Conservation (phyloP, 2,329 filamentous ascomycete genomes). For the Aspergillus melleus region DNA sequence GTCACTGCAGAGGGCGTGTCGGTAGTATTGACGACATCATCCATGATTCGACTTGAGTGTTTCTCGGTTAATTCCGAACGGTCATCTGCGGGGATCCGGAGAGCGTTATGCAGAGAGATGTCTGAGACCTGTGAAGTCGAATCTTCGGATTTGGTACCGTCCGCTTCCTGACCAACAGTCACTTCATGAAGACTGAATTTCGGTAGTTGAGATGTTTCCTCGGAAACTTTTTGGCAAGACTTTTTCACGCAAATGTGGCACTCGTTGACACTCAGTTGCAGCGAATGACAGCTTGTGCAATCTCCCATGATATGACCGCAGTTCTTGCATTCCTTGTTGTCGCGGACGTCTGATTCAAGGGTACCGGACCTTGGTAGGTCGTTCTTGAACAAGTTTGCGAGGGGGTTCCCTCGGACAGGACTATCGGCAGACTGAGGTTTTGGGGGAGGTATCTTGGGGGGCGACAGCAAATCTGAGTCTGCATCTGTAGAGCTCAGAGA, state of each 20-base stretch:
- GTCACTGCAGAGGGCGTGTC: neutral
- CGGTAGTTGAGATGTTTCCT: neutral
- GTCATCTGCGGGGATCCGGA: neutral
- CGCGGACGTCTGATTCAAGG: neutral
- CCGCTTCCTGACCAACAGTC: neutral
- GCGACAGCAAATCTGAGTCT: neutral
- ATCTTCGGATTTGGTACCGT: neutral
- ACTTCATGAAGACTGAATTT: neutral
- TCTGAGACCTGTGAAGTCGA: neutral
- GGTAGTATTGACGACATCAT: neutral
- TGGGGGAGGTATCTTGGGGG: neutral
- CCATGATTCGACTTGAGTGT: neutral
- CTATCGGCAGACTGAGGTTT: neutral
- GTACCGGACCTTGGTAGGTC: neutral
- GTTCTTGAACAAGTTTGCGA: neutral
- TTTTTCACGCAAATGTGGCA: slow-evolving; percentile 6
- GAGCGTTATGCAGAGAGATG: neutral
- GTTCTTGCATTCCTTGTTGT: neutral
- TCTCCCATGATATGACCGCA: slow-evolving; percentile 4
- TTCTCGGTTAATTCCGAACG: neutral
- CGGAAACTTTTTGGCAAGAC: neutral
- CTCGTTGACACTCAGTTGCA: neutral
- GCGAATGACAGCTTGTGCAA: slow-evolving; percentile 3
- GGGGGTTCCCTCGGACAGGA: neutral
- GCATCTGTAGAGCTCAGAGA: neutral